These are phyloP conservation scores for Alternaria atra DNA, from an alignment of 2,329 filamentous ascomycete genomes.

Conservation along the genomic window DNA sequence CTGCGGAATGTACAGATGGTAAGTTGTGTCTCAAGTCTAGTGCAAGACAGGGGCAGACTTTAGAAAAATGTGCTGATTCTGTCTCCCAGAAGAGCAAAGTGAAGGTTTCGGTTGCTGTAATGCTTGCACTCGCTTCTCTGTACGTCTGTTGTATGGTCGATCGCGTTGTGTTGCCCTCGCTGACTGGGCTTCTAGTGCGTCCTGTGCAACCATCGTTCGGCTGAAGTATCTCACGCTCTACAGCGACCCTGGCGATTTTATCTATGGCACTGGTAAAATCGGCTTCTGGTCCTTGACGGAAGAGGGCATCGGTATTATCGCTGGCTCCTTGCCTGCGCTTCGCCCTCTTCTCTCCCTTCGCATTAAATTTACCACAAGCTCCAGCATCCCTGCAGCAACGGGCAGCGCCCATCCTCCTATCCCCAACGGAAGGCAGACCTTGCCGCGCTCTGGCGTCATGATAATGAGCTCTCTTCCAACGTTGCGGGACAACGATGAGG, in stretches of 20 bases:
- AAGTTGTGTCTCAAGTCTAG: no score
- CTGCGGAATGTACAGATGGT: slow-evolving; percentile 38
- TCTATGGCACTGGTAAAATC: slow-evolving; percentile 54
- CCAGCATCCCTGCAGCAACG: slow-evolving; percentile 32
- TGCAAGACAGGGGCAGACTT: no score
- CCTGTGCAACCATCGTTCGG: slow-evolving; percentile 50
- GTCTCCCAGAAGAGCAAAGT: slow-evolving; percentile 51
- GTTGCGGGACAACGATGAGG: no score
- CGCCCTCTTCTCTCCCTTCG: slow-evolving; percentile 52
- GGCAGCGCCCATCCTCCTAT: no score
- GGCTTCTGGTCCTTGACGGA: slow-evolving; percentile 58
- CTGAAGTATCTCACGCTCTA: slow-evolving; percentile 56
- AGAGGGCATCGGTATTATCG: slow-evolving; percentile 58
- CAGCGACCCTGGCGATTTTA: slow-evolving; percentile 51
- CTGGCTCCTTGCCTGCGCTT: slow-evolving; percentile 57
- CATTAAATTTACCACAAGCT: slow-evolving; percentile 21
- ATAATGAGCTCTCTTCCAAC: no score
- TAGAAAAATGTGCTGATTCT: no score
- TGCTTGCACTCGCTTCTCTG: slow-evolving; percentile 55
- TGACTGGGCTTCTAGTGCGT: slow-evolving; percentile 43
- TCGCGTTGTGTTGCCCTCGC: neutral
- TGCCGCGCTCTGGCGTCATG: no score
- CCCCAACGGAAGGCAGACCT: no score
- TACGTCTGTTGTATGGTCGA: slow-evolving; percentile 30
- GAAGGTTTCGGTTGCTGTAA: slow-evolving; percentile 52